phyloP scores from a whole-genome alignment of 257 asterid species.

The Gentiana straminea region DNA sequence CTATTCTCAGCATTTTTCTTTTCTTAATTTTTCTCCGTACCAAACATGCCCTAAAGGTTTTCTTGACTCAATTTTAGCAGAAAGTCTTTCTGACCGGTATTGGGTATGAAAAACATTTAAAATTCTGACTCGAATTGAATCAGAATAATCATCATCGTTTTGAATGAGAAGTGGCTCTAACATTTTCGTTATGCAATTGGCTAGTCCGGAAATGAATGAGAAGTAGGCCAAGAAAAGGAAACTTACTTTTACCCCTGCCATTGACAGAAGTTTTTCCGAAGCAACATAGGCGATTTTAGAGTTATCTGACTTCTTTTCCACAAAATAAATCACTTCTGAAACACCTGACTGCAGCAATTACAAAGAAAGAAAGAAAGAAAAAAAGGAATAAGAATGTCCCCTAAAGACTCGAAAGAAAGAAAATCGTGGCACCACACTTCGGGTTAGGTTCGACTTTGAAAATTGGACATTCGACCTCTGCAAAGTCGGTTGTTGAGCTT shows the following conservation, averaged over 20 bases:
- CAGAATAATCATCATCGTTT: no score
- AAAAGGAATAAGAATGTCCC: background rate
- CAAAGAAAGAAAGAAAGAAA: conserved; percentile 1
- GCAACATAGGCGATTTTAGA: conserved; percentile 58
- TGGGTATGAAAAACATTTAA: no score
- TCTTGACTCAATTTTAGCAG: no score
- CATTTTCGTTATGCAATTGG: background rate
- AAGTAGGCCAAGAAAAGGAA: conserved; percentile 6
- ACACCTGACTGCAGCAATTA: conserved; percentile 78
- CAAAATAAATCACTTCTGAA: conserved; percentile 74
- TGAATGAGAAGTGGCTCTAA: conserved; percentile 9
- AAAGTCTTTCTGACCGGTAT: no score
- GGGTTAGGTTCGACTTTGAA: no score
- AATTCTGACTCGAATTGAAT: background rate
- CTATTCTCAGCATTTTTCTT: no score
- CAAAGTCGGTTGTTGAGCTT: no score
- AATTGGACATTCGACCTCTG: no score
- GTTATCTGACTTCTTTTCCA: conserved; percentile 62
- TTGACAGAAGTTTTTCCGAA: conserved; percentile 65
- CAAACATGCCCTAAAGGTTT: no score
- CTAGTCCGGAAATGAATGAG: no score
- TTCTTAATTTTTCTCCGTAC: no score
- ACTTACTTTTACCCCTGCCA: conserved; percentile 85
- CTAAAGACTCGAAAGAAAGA: no score
- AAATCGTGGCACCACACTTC: background rate